phyloP scores from a whole-genome alignment of 164 flowering plant genomes.

The Chimonanthus salicifolius region DNA sequence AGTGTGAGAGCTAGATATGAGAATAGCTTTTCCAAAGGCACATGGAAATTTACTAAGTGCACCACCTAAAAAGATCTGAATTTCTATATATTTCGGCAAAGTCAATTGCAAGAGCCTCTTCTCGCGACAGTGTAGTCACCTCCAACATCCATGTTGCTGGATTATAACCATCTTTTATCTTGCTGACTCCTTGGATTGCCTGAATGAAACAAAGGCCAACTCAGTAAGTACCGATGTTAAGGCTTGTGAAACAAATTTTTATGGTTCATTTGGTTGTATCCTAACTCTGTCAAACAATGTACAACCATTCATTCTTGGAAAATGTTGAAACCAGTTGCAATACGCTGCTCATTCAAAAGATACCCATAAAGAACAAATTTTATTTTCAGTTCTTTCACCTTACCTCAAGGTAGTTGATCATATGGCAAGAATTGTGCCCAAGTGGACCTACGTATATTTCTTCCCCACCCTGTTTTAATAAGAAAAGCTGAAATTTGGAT shows the following conservation, averaged over 20 bases:
- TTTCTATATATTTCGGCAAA: conserved; percentile 28
- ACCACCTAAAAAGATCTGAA: conserved; percentile 26
- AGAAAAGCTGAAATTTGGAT: conserved; percentile 22
- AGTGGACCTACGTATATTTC: conserved; percentile 37
- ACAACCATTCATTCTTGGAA: not conserved
- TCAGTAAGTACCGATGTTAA: not conserved
- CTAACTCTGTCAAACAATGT: not conserved
- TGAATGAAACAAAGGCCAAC: not conserved
- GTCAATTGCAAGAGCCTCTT: conserved; percentile 20
- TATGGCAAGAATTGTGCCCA: conserved; percentile 27
- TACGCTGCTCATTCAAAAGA: not conserved
- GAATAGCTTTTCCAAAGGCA: not conserved
- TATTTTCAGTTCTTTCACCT: not conserved
- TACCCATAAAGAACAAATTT: not conserved
- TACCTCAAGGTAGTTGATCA: conserved; percentile 39
- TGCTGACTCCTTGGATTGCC: conserved; percentile 32
- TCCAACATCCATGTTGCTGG: conserved; percentile 51
- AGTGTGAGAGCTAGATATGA: not conserved
- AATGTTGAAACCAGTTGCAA: too few species aligned
- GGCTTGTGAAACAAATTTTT: not conserved
- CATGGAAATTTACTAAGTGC: not conserved
- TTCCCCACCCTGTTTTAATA: conserved; percentile 36
- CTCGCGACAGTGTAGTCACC: conserved; percentile 28
- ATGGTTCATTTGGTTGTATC: not conserved
- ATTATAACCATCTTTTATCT: conserved; percentile 33